Conservation (phyloP, 441 rosid genomes). For the Croton laevigatus region DNA sequence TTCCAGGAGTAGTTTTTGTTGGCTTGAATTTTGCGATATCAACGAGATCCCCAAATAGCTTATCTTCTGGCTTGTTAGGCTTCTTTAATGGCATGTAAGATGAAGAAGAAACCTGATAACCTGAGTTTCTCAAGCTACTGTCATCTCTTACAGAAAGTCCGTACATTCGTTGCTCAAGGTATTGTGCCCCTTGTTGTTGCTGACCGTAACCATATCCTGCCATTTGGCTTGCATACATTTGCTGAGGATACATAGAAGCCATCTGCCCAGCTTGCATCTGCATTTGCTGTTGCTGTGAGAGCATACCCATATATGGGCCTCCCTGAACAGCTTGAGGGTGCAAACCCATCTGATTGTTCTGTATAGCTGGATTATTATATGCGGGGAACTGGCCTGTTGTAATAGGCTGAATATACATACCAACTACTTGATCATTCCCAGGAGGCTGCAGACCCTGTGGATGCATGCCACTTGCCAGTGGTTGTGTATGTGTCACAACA, state of each 20-base stretch:
- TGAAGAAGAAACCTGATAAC: constrained; percentile 56
- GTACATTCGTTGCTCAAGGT: constrained; percentile 73
- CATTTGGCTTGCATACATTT: constrained; percentile 70
- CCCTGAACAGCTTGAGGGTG: constrained; percentile 47
- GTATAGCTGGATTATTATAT: constrained; percentile 30
- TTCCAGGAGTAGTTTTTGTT: constrained; percentile 55
- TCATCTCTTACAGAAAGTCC: constrained; percentile 76
- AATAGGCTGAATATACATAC: constrained; percentile 69
- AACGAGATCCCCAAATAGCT: constrained; percentile 95
- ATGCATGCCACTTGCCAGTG: constrained; percentile 40
- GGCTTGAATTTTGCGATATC: constrained; percentile 84
- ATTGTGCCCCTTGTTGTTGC: constrained; percentile 56
- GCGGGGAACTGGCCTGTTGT: constrained; percentile 34
- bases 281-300: constrained; percentile 43
- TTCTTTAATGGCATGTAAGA: constrained; percentile 60
- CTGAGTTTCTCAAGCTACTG: constrained; percentile 37
- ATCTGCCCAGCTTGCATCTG: constrained; percentile 55
- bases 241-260: constrained; percentile 62
- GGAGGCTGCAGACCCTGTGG: constrained; percentile 45
- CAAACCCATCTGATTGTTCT: constrained; percentile 38
- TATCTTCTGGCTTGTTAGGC: constrained; percentile 83
- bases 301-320: constrained; percentile 53
- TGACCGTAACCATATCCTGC: constrained; percentile 72
- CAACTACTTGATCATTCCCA: constrained; percentile 46
- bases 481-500: constrained; percentile 49